Base-by-base conservation (phyloP, 768 basidiomycete genomes). In the Myochromella boudieri region DNA sequence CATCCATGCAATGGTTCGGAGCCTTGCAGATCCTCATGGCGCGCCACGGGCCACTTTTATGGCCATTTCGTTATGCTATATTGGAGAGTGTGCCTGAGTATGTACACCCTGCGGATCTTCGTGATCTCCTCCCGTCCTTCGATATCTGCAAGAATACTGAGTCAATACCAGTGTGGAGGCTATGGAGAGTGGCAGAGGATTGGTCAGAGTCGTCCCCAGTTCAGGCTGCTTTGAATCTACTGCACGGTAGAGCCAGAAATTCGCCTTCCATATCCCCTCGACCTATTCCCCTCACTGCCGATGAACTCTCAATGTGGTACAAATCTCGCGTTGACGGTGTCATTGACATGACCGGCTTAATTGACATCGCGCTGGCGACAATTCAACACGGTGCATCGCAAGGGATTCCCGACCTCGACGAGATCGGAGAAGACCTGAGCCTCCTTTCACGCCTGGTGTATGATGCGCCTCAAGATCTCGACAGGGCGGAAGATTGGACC, bases 401-500 rank as follows among this genome's bases (percentile, higher is more conserved):
- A 55, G 87, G 86, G 11, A 72, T 97, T 10, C 76, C 82, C 15
- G 81, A 72, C 1, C 77, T 99, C 32, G 95, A 95, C 55, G 82
- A 84, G 58, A 65, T 94, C 2, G 95, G 94, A 2, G 95, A 97
- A 69, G 95, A 98, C 43, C 77, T 98, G 31, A 88, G 83, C 53
- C 79, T 98, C 6, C 77, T 99, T 28, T 85, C 88, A 1, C 78
- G 86, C 15, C 77, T 98, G 36, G 83, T 95, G 10, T 99, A 99
- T 55, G 93, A 97, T 60, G 73, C 81, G 8, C 76, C 77, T 43
- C 72, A 75, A 28, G 72, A 74, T 6, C 66, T 69, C 15, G 65
- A 64, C 36, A 58, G 62, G 4, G 66, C 64, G 14, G 75, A 79
- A n/a, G 82, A 87, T 59, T 94, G 90, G 89, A 85, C 85, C 0